phyloP scores from a whole-genome alignment of 2,329 filamentous ascomycete genomes.

The Fusarium metavorans region DNA sequence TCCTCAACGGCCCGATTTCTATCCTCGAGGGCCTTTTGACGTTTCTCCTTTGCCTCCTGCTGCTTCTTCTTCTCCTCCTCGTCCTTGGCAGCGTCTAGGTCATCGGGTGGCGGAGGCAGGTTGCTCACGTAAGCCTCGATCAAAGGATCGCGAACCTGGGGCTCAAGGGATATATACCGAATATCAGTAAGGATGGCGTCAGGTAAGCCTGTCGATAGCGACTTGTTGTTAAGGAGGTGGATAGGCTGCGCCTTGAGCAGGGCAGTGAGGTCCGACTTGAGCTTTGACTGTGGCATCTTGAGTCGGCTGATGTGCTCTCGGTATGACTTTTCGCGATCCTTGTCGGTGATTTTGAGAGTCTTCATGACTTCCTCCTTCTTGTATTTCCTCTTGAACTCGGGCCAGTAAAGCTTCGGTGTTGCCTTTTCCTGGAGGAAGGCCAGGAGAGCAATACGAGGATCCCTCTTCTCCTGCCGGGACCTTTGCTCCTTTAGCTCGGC shows the following conservation, averaged over 20 bases:
- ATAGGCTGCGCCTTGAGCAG: conserved; percentile 73
- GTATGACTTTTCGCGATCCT: conserved; percentile 84
- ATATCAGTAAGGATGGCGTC: conserved; percentile 73
- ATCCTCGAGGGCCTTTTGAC: conserved; percentile 76
- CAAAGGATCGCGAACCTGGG: conserved; percentile 71
- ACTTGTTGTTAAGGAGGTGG: conserved; percentile 69
- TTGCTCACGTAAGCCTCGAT: conserved; percentile 75
- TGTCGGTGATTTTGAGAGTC: conserved; percentile 76
- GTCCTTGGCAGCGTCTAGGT: conserved; percentile 55
- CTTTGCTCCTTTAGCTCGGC: conserved; percentile 77
- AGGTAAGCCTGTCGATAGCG: conserved; percentile 69
- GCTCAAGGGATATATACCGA: conserved; percentile 75
- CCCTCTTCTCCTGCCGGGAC: conserved; percentile 81
- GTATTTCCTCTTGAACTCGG: conserved; percentile 93
- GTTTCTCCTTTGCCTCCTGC: conserved; percentile 63
- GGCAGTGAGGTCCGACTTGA: conserved; percentile 76
- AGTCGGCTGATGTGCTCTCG: conserved; percentile 78
- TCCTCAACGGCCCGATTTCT: conserved; percentile 72
- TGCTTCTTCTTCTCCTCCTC: conserved; percentile 64
- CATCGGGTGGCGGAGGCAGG: conserved; percentile 69
- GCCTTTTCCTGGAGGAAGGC: conserved; percentile 84
- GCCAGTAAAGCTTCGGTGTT: conserved; percentile 95
- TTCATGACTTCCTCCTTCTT: conserved; percentile 86
- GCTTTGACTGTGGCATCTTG: conserved; percentile 72
- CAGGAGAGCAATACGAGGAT: conserved; percentile 86